phyloP scores from a whole-genome alignment of 176 grass and related monocot genomes.

The Themeda triandra region DNA sequence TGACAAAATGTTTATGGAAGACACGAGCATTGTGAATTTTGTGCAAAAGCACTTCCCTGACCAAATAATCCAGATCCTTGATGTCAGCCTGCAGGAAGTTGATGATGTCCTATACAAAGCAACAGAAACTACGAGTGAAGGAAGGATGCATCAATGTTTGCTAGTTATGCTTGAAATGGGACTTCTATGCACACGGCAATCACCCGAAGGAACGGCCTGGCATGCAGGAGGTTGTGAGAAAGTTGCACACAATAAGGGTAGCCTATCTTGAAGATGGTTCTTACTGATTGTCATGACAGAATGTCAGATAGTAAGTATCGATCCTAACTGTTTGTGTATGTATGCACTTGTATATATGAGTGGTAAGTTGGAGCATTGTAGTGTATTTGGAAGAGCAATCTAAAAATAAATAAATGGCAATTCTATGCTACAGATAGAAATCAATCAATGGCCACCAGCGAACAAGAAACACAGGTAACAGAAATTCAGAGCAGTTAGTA shows the following conservation, averaged over 20 bases:
- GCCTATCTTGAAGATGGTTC: background rate
- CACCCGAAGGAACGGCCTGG: background rate
- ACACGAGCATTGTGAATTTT: background rate
- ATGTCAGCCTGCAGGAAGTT: background rate
- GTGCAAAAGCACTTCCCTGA: background rate
- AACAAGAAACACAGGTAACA: too few relatives aligned
- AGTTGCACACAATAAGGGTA: background rate
- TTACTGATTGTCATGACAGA: background rate
- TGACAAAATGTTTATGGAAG: background rate
- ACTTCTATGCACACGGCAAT: background rate
- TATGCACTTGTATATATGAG: background rate
- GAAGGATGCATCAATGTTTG: background rate
- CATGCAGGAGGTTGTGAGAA: conserved; percentile 3
- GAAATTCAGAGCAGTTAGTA: too few relatives aligned
- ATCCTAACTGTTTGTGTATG: background rate
- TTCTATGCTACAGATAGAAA: too few relatives aligned
- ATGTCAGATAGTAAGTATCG: background rate
- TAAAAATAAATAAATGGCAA: too few relatives aligned
- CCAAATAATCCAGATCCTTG: background rate
- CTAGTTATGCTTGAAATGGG: background rate
- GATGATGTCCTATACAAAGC: background rate
- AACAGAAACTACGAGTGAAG: background rate
- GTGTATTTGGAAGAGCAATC: too few relatives aligned
- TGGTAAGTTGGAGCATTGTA: background rate
- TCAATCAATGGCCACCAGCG: too few relatives aligned